A percentile compares a stretch with the other conserved stretches of the same genome.
Evolutionary conservation across 2,329 filamentous ascomycete species (phyloP).

Genomic region (Clathrospora elynae): DNA sequence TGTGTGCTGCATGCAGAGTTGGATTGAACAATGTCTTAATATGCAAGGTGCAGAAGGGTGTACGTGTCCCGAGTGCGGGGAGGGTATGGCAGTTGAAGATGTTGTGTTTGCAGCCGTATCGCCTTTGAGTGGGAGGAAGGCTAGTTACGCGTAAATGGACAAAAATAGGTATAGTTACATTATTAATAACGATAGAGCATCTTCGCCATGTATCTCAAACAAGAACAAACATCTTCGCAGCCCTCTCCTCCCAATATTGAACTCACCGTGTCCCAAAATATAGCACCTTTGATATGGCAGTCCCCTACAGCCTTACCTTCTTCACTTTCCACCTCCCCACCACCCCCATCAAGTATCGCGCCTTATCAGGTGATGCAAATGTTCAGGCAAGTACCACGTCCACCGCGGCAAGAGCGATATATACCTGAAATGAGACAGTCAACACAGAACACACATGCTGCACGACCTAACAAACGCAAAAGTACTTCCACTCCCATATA

Average conservation of each 20-base stretch:
- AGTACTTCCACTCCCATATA: slow-evolving; percentile 7
- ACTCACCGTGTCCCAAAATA: slow-evolving; percentile 22
- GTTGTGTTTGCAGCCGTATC: slow-evolving; percentile 29
- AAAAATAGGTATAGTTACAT: slow-evolving; percentile 7
- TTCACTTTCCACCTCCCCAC: slow-evolving; percentile 2
- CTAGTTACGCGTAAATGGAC: not conserved
- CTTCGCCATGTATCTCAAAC: too few species aligned
- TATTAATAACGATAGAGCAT: slow-evolving; percentile 14
- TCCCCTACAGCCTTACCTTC: slow-evolving; percentile 23
- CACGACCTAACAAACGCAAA: slow-evolving; percentile 22
- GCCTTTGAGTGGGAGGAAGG: not conserved
- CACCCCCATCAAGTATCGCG: slow-evolving; percentile 9
- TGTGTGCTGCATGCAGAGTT: slow-evolving; percentile 30
- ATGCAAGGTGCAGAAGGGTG: slow-evolving; percentile 24
- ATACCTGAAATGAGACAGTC: too few species aligned
- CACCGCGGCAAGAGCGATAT: too few species aligned
- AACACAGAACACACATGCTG: slow-evolving; percentile 26
- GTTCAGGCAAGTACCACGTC: too few species aligned
- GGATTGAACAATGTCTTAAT: slow-evolving; percentile 31
- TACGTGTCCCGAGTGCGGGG: slow-evolving; percentile 40
- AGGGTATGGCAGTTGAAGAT: slow-evolving; percentile 33
- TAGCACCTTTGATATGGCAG: slow-evolving; percentile 22
- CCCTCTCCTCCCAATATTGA: slow-evolving; percentile 10
- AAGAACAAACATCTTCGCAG: slow-evolving; percentile 15
- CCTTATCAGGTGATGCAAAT: too few species aligned